Evolutionary conservation across 108 stramenopile species (phyloP), one percentile per base, ranked within the genome.

Genomic region (Skeletonema tropicum): DNA sequence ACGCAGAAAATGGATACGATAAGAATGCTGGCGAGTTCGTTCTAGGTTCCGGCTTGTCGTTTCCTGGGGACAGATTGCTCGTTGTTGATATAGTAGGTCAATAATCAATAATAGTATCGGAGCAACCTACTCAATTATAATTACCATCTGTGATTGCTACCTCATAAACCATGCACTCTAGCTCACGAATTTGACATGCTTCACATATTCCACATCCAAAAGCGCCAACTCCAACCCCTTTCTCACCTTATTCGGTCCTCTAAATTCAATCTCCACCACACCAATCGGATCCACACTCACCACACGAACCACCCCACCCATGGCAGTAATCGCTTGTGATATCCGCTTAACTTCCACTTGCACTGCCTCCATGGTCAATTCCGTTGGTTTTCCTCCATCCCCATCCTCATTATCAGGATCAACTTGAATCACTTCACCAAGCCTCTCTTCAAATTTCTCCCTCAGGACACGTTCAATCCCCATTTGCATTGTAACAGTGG

Each of bases 401-500:
- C 66, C 86, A 38, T 76, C 78, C 14, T 83, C 83, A 17, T 68
- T 72, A 14, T 68, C 67, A 5, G 72, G 80, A 49, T 77, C 73
- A 10, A 94, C 89, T 71, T 93, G 93, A 12, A 86, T 38, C 13
- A 97, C 93, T 76, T 93, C 82, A 29, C 93, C 92, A 21, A 98
- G 63, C 61, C 87, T 73, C 19, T 75, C 58, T 45, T 83, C 76
- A 79, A 93, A 97, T 29, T 95, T 96, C 77, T 98, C 98, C 26
- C 84, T 85, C 46, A 98, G 75, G 21, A 97, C 95, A 41, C 97
- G 91, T 76, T 98, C 97, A 71, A 98, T 96, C 36, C 98, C 98
- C 97, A 98, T 97, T 88, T 98, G 92, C 98, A 98, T 98, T 21
- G 98, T 98, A 3, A 94, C 92, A 3, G 97, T 98, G 35, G 94